These are phyloP conservation scores for Rosa rugosa DNA, from an alignment of 306 rosid genomes.

Conservation along the genomic window DNA sequence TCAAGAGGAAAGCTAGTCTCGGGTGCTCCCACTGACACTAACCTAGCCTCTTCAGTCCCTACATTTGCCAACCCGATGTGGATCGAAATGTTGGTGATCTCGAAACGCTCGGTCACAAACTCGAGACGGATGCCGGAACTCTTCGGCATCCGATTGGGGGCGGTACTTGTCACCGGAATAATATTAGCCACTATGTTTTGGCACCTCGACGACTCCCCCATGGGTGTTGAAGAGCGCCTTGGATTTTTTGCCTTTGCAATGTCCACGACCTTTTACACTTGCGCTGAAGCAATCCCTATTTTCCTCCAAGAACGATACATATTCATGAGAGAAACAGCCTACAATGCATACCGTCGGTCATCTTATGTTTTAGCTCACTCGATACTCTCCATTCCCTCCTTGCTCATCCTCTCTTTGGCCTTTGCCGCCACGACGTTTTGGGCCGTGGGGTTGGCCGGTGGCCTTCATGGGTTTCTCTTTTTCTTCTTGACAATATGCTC, in stretches of 20 bases:
- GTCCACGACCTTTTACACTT: slow-evolving; percentile 90
- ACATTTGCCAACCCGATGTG: slow-evolving; percentile 76
- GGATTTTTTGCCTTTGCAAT: slow-evolving; percentile 94
- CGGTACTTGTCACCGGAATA: slow-evolving; percentile 64
- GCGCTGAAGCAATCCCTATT: slow-evolving; percentile 83
- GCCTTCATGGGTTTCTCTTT: slow-evolving; percentile 52
- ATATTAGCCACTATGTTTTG: slow-evolving; percentile 78
- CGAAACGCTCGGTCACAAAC: slow-evolving; percentile 61
- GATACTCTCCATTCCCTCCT: slow-evolving; percentile 62
- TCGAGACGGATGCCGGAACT: slow-evolving; percentile 77
- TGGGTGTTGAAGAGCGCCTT: slow-evolving; percentile 67
- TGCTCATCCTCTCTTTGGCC: slow-evolving; percentile 57
- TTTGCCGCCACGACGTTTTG: slow-evolving; percentile 74
- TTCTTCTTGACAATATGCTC: slow-evolving; percentile 51
- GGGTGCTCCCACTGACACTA: slow-evolving; percentile 53
- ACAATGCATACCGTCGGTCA: slow-evolving; percentile 90
- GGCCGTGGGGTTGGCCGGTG: slow-evolving; percentile 79
- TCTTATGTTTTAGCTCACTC: slow-evolving; percentile 79
- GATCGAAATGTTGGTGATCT: slow-evolving; percentile 67
- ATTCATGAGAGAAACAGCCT: slow-evolving; percentile 95
- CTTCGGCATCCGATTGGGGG: slow-evolving; percentile 78
- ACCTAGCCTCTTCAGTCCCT: slow-evolving; percentile 41
- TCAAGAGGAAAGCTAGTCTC: slow-evolving; percentile 76
- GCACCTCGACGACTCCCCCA: slow-evolving; percentile 68
- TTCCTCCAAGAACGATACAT: slow-evolving; percentile 95